Evolutionary conservation across 129 eudicot genomes (phyloP), one percentile per base, ranked within the genome.

Genomic region (Rutidosis leptorrhynchoides): DNA sequence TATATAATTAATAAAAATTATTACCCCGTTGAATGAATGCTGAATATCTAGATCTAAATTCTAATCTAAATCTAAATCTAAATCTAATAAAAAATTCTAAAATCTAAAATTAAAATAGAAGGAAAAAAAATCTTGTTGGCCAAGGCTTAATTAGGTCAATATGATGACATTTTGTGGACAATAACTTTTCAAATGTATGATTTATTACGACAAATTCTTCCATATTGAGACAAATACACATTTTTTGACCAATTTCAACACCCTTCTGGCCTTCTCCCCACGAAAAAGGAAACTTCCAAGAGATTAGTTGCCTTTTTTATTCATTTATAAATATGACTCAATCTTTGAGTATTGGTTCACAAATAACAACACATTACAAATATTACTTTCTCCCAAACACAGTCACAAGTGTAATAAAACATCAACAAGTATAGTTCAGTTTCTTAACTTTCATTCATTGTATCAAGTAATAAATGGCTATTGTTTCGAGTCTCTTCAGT

Each of bases 401-500:
- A 49, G 27, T 53, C 28, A 7, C 9, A 23, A 21, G 23, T 54
- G 16, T 54, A n/a, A n/a, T n/a, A 2, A 25, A 66, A 49, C 20
- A 7, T 5, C 12, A 0, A 51, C 27, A 14, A 28, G 17, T 19
- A 19, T 2, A 2, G 30, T 15, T 32, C 19, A 15, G 32, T 5
- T 12, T 29, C 1, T 29, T 48, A 1, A 6, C 21, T 6, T 19
- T 17, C 5, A 17, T 64, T 19, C 10, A 20, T 28, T 65, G 6
- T 2, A 49, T 66, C 29, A 16, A 51, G 6, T 28, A 57, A 56
- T n/a, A 74, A 5, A 68, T 68, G 63, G 63, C 51, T 28, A 67
- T 67, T 32, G n/a, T 33, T 1, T 32, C 63, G 30, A 20, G 23
- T 15, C 55, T 53, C 53, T 68, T 68, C 25, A 14, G 35, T 54